A percentile compares a stretch with the other conserved stretches of the same genome.
Conservation (phyloP, 2,329 filamentous ascomycete genomes). For the Aureobasidium vineae region DNA sequence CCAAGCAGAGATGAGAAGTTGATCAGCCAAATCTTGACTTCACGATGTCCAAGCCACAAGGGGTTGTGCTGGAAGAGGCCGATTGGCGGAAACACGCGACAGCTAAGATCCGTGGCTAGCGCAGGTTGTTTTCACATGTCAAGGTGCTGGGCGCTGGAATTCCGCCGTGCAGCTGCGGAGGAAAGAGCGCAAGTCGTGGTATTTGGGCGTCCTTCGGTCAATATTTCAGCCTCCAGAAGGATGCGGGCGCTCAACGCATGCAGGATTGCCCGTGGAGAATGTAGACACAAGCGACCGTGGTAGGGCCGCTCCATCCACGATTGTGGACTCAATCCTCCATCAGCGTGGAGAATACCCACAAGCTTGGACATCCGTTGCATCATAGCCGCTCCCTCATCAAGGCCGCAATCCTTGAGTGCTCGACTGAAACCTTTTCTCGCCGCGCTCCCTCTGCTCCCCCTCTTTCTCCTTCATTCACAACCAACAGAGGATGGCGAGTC, state of each 20-base stretch:
- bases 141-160: not conserved
- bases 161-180: not conserved
- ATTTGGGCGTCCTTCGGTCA: not conserved
- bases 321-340: slow-evolving; percentile 15
- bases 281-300: not conserved
- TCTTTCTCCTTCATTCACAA: slow-evolving; percentile 21
- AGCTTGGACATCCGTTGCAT: slow-evolving; percentile 24
- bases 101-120: not conserved
- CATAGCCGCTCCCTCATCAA: slow-evolving; percentile 19
- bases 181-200: not conserved
- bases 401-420: slow-evolving; percentile 20
- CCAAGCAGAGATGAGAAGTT: slow-evolving; percentile 13
- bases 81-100: slow-evolving; percentile 13
- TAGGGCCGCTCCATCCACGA: slow-evolving; percentile 10
- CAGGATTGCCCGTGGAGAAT: slow-evolving; percentile 14
- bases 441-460: not conserved
- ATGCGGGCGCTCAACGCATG: slow-evolving; percentile 9
- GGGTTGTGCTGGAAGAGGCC: not conserved
- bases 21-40: slow-evolving; percentile 2
- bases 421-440: slow-evolving; percentile 9
- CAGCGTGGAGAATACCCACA: slow-evolving; percentile 23
- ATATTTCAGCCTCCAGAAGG: not conserved
- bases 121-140: slow-evolving; percentile 9
- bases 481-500: slow-evolving; percentile 24
- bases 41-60: not conserved